Evolutionary conservation across 2,329 filamentous ascomycete species (phyloP).

Genomic region (Colletotrichum australisinense): DNA sequence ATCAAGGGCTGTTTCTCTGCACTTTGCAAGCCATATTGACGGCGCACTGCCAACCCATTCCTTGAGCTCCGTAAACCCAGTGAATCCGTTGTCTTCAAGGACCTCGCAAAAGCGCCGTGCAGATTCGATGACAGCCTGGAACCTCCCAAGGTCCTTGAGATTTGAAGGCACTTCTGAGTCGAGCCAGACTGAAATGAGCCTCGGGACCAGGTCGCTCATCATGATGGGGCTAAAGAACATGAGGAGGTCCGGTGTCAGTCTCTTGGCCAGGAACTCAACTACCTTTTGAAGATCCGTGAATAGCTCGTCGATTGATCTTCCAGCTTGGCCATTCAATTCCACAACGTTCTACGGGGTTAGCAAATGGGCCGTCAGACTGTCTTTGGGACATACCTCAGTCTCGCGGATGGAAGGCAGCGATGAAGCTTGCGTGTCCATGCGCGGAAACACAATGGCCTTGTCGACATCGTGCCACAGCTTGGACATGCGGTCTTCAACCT

Average conservation of each 20-base stretch:
- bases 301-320: constrained; percentile 60
- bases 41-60: constrained; percentile 87
- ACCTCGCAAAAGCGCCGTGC: constrained; percentile 73
- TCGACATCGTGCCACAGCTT: constrained; percentile 73
- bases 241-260: constrained; percentile 65
- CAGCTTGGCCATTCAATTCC: constrained; percentile 53
- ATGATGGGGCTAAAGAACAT: constrained; percentile 74
- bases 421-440: constrained; percentile 58
- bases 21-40: constrained; percentile 86
- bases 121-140: constrained; percentile 76
- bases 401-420: constrained; percentile 52
- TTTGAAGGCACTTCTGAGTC: constrained; percentile 80
- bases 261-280: constrained; percentile 62
- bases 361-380: background rate
- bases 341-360: constrained; percentile 55
- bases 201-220: constrained; percentile 75
- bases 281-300: constrained; percentile 65
- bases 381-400: constrained; percentile 21
- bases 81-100: constrained; percentile 73
- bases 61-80: constrained; percentile 70
- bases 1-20: constrained; percentile 83
- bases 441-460: constrained; percentile 68
- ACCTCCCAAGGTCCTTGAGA: constrained; percentile 75
- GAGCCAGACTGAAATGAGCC: constrained; percentile 80
- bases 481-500: constrained; percentile 69